A percentile compares a stretch with the other conserved stretches of the same genome.
These are phyloP conservation scores for Phytophthora sp. DNA, from an alignment of 352 stramenopile species.

Conservation along the genomic window DNA sequence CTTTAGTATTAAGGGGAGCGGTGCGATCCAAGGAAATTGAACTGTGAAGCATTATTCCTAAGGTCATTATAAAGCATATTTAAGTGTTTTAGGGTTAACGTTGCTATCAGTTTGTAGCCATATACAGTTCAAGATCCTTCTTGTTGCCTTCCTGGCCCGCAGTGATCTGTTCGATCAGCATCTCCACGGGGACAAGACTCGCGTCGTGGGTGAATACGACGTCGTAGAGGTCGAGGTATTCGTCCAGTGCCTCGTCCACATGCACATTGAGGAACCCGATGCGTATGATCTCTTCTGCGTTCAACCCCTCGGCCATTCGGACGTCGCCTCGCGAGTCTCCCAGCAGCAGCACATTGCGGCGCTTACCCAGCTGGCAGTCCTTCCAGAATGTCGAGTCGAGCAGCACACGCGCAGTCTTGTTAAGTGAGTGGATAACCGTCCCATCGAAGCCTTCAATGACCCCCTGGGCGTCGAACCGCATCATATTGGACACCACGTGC, in stretches of 20 bases:
- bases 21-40: too few relatives aligned
- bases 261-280: constrained; percentile 78
- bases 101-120: not conserved
- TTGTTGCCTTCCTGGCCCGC: not conserved
- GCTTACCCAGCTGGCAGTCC: constrained; percentile 52
- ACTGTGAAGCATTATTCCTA: too few relatives aligned
- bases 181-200: constrained; percentile 52
- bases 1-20: too few relatives aligned
- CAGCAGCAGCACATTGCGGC: constrained; percentile 69
- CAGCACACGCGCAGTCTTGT: constrained; percentile 80
- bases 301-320: constrained; percentile 61
- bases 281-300: constrained; percentile 65
- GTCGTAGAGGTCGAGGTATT: constrained; percentile 71
- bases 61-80: too few relatives aligned
- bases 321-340: constrained; percentile 71
- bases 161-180: constrained; percentile 56
- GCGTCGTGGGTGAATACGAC: constrained; percentile 75
- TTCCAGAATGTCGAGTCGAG: constrained; percentile 66
- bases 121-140: not conserved
- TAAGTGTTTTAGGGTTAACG: too few relatives aligned
- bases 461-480: constrained; percentile 59
- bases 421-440: constrained; percentile 74
- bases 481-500: constrained; percentile 82
- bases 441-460: constrained; percentile 61
- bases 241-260: constrained; percentile 64